Evolutionary conservation across 2,329 filamentous ascomycete species (phyloP), one percentile per base, ranked within the genome.

Genomic region (Xylariaceae sp.): DNA sequence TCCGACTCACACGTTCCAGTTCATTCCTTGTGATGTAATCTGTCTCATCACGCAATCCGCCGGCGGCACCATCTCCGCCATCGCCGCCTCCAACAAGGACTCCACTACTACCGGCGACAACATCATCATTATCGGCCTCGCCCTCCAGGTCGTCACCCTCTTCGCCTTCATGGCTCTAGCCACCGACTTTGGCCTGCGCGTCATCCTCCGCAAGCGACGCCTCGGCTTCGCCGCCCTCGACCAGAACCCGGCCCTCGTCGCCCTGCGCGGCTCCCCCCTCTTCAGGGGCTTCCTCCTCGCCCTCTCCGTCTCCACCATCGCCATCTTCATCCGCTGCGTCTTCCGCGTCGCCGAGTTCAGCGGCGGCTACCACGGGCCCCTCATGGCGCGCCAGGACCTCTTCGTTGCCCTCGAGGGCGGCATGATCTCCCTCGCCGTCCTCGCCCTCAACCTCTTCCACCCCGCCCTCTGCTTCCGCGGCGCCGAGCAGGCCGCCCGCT

Each of bases 271-370:
- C 31, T 69, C 68, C 12, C 52, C 51, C 34, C 55, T 59, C 18
- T 82, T 83, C 64, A 66, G 66, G 41, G 66, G 66, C 11, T 84
- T 83, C 59, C 59, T 81, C 4, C 54, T 52, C n/a, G 76, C 74
- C 9, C 66, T 85, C 15, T 57, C 64, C 1, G 58, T 83, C 2
- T 72, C 79, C 2, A 81, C 80, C n/a, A 39, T 84, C 11, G 74
- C 72, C 51, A 79, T 87, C 53, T 76, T 86, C 47, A 76, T 77
- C 53, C 70, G 84, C 8, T 81, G 75, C 49, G 74, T 80, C 32
- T 87, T 80, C 61, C 74, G 84, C 41, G 76, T 85, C 17, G 77
- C 76, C 0, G 83, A 87, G 69, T 63, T 87, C 48, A 76, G 73
- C 48, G 67, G 75, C 16, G 83, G 83, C 1, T 88, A 80, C 75